Percentiles rank a stretch among this genome's conserved stretches.
Conservation (phyloP, 352 stramenopile species). For the Phytophthora capsici region DNA sequence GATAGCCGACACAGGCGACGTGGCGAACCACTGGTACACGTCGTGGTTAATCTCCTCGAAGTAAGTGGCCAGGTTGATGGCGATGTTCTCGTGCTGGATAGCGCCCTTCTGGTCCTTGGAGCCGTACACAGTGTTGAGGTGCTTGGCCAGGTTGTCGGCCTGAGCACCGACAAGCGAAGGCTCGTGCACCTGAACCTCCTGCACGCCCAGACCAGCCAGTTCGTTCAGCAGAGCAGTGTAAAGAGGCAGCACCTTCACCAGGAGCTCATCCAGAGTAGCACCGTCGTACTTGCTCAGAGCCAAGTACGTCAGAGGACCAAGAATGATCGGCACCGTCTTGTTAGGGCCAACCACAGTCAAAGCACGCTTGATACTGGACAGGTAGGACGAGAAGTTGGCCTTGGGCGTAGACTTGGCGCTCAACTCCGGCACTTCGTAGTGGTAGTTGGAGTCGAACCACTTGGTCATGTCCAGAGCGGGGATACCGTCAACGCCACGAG, state of each 20-base stretch:
- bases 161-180: conserved; percentile 86
- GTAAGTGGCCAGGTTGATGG: conserved; percentile 86
- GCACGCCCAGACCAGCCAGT: conserved; percentile 75
- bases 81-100: conserved; percentile 66
- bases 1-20: conserved; percentile 76
- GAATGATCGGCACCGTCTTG: conserved; percentile 83
- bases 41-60: conserved; percentile 91
- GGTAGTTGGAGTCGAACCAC: conserved; percentile 96
- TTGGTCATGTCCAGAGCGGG: conserved; percentile 94
- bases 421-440: conserved; percentile 95
- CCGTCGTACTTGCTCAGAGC: conserved; percentile 85
- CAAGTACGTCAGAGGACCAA: conserved; percentile 87
- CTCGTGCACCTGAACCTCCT: conserved; percentile 93
- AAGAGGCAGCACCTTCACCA: conserved; percentile 78
- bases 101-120: conserved; percentile 56
- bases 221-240: conserved; percentile 82
- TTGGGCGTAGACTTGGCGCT: conserved; percentile 69
- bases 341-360: conserved; percentile 79
- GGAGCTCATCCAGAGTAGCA: conserved; percentile 67
- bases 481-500: conserved; percentile 89
- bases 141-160: conserved; percentile 57
- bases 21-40: conserved; percentile 91
- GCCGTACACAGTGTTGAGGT: conserved; percentile 75
- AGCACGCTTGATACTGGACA: conserved; percentile 79
- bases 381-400: conserved; percentile 84